Evolutionary conservation across 768 basidiomycete species (phyloP), one percentile per base, ranked within the genome.

Genomic region (Leccinum disarticulatum): DNA sequence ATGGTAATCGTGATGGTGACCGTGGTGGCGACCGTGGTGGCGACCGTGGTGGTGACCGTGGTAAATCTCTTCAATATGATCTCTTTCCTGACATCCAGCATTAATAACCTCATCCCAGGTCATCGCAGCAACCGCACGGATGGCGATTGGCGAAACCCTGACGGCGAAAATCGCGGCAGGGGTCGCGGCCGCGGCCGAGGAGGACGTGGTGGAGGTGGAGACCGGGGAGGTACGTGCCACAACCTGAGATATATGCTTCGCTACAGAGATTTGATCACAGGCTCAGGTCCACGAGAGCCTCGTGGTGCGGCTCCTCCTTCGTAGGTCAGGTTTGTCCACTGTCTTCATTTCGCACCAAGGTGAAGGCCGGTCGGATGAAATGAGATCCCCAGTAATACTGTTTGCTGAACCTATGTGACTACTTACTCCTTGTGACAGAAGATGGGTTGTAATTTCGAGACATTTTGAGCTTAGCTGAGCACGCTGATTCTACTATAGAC

Each of bases 111-210:
- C 38, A 28, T 38, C n/a, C 22, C 46, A 66, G 65, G 28, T 52
- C 48, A 63, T 43, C 65, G 68, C 27, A 62, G 67, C 22, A 63
- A 63, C 36, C 68, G 67, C 13, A 48, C 59, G 7, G 72, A 73
- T 57, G 79, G 81, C 30, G 84, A 82, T 51, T 82, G 80, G 77
- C 78, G 83, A 57, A 79, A 78, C 47, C 77, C 76, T 10, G 80
- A 80, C 25, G 63, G 69, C 22, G 74, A 77, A 60, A 73, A 70
- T 61, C 79, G 77, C 0, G 68, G 78, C 28, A 76, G 78, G 48
- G 73, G 77, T 27, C 68, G 80, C 54, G 77, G 77, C 8, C 74
- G 82, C 49, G 80, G 81, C 13, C 78, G 82, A 31, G 79, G 79
- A 3, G 3, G 25, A 22, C 74, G 79, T 49, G 64, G 66, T 1